Percentiles rank a stretch among this genome's conserved stretches.
These are phyloP conservation scores for Chalciporus sphaerocephalus DNA, from an alignment of 768 basidiomycete species.

Conservation along the genomic window DNA sequence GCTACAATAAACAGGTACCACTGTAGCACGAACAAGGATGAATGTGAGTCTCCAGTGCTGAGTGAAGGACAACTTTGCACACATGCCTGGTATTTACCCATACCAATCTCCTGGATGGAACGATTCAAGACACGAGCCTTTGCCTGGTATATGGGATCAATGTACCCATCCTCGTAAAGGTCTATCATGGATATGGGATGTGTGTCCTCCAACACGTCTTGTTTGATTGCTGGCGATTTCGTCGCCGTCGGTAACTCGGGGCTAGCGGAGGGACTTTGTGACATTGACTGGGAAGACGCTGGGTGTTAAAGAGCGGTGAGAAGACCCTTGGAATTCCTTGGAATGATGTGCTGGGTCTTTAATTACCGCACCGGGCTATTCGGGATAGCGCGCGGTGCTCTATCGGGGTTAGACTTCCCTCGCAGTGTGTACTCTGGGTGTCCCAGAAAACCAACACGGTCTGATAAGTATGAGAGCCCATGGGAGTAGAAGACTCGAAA, in stretches of 20 bases:
- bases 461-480: too few relatives aligned
- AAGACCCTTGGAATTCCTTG: not conserved
- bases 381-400: too few relatives aligned
- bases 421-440: too few relatives aligned
- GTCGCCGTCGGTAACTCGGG: not conserved
- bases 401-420: too few relatives aligned
- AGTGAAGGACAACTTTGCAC: not conserved
- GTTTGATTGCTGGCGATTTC: not conserved
- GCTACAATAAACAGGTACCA: conserved; percentile 38
- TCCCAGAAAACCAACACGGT: too few relatives aligned
- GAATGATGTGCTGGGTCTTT: not conserved
- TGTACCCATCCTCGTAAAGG: conserved; percentile 33
- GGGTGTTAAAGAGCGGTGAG: not conserved
- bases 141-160: conserved; percentile 46
- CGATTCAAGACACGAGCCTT: conserved; percentile 46
- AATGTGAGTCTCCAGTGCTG: not conserved
- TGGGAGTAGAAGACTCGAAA: too few relatives aligned
- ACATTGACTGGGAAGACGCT: not conserved
- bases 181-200: conserved; percentile 13
- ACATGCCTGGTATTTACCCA: conserved; percentile 52
- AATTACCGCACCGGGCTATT: not conserved
- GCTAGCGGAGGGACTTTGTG: not conserved
- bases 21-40: conserved; percentile 11
- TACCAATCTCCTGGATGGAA: conserved; percentile 50
- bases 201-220: not conserved